Evolutionary conservation across 73 alveolate species (phyloP), one percentile per base, ranked within the genome.

Genomic region (Paramecium pentaurelia): DNA sequence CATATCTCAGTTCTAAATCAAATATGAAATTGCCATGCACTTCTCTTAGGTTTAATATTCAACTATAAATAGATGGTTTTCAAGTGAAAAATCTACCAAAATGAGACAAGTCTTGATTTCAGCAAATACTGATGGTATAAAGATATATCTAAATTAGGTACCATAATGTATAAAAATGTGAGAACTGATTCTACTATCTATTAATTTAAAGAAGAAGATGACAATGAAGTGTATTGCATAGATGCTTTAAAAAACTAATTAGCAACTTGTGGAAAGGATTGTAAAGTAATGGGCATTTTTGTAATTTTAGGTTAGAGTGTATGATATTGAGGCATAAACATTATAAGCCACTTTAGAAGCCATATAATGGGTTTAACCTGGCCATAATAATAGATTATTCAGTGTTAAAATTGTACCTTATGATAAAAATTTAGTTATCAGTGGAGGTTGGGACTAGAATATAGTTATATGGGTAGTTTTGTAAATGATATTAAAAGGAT

Each of bases 361-460:
- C 20, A 58, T 58, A 40, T 59, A 60, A 28, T 89, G 88, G 85
- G 64, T 73, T 5, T 64, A 89, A 36, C 77, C 75, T 38, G 95
- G 95, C 4, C 99, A 97, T 80, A 88, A 95, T 68, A 96, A 95
- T 93, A 89, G 99, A 88, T 95, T 97, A 77, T 97, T 96, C 94
- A 86, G 97, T 25, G 95, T 95, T 58, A 95, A 95, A 49, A 86
- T 86, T 64, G 73, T 71, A 40, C 93, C 93, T 14, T 68, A 88
- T 37, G 96, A 95, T 86, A 92, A 86, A 30, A 94, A 95, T 88
- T 34, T 93, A 16, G 60, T 95, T 8, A 73, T 95, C 16, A 95
- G 97, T 93, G 98, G 98, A 40, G 97, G 98, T 28, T 96, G 98
- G 98, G 98, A 96, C 86, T 75, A 95, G 47, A 95, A 88, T 47